Conservation (phyloP, 1,139 yeast species). For the Diutina mesorugosa region DNA sequence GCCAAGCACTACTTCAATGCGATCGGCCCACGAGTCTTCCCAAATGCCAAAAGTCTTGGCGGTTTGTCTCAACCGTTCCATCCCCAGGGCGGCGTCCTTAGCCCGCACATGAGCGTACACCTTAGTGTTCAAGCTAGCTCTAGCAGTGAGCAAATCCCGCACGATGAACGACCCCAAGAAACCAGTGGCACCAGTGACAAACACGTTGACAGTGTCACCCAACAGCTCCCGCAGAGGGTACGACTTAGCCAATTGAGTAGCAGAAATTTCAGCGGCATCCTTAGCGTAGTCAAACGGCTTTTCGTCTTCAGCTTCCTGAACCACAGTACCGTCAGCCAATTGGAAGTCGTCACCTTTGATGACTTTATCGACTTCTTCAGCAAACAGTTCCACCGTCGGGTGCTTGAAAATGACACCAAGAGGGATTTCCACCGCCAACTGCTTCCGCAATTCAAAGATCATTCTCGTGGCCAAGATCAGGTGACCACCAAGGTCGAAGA, state of each 20-base stretch:
- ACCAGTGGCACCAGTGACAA: conserved; percentile 94
- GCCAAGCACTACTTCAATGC: conserved; percentile 68
- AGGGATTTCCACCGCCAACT: conserved; percentile 69
- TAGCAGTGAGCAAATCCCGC: conserved; percentile 51
- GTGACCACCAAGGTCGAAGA: conserved; percentile 97
- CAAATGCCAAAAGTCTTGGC: conserved; percentile 80
- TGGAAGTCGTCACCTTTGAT: conserved; percentile 32
- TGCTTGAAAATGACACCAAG: conserved; percentile 79
- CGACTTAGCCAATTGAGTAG: conserved; percentile 27
- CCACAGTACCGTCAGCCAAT: conserved; percentile 22
- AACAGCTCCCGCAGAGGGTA: conserved; percentile 17
- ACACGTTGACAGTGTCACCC: conserved; percentile 42
- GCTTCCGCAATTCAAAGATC: conserved; percentile 84
- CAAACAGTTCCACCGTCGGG: conserved; percentile 75
- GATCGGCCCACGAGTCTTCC: conserved; percentile 46
- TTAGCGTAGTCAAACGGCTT: conserved; percentile 43
- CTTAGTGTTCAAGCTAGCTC: conserved; percentile 30
- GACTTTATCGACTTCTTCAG: conserved; percentile 53
- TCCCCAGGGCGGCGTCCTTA: conserved; percentile 46
- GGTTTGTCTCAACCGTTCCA: conserved; percentile 65
- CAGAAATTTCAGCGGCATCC: conserved; percentile 56
- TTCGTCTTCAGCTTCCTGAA: conserved; percentile 13
- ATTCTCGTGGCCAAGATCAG: conserved; percentile 92
- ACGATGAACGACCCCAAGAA: conserved; percentile 86
- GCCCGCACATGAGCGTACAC: conserved; percentile 92